Evolutionary conservation across 2,329 filamentous ascomycete species (phyloP).

Genomic region (Calonectria pseudoturangicola): DNA sequence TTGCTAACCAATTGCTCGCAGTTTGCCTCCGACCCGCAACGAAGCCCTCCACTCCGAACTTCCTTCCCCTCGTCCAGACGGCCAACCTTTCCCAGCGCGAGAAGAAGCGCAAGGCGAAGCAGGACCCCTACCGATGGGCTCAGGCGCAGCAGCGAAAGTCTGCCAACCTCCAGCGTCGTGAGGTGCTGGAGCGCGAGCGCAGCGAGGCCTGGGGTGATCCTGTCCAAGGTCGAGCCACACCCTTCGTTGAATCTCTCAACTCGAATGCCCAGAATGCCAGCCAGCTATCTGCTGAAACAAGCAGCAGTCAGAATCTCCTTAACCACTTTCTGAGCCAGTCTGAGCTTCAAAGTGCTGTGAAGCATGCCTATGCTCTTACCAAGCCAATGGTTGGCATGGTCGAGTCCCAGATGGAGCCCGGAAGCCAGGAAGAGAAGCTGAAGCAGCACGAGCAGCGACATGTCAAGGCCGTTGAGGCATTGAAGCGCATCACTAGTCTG

Average conservation of each 20-base stretch:
- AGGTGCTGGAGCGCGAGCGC: constrained; percentile 79
- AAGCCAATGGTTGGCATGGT: constrained; percentile 69
- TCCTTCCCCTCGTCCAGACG: constrained; percentile 77
- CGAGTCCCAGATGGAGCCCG: constrained; percentile 64
- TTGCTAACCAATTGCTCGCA: constrained; percentile 59
- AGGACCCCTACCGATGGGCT: constrained; percentile 88
- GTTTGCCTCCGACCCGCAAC: constrained; percentile 76
- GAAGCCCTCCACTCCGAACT: constrained; percentile 67
- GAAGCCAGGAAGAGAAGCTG: constrained; percentile 59
- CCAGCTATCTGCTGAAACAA: constrained; percentile 62
- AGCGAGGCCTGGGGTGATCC: constrained; percentile 83
- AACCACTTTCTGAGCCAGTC: constrained; percentile 82
- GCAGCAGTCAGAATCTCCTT: constrained; percentile 72
- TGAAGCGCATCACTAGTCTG: constrained; percentile 86
- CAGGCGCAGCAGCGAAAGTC: constrained; percentile 90
- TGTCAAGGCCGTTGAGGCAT: constrained; percentile 81
- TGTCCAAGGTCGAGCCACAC: constrained; percentile 84
- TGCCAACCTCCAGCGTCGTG: constrained; percentile 85
- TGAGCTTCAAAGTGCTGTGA: constrained; percentile 80
- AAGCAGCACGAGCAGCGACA: constrained; percentile 74
- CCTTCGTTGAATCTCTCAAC: constrained; percentile 89
- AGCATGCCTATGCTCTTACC: constrained; percentile 81
- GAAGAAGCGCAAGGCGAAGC: constrained; percentile 79
- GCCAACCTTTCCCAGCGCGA: constrained; percentile 78
- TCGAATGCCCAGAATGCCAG: constrained; percentile 71